These are phyloP conservation scores for Suillus spraguei DNA, from an alignment of 768 basidiomycete species.

Conservation along the genomic window DNA sequence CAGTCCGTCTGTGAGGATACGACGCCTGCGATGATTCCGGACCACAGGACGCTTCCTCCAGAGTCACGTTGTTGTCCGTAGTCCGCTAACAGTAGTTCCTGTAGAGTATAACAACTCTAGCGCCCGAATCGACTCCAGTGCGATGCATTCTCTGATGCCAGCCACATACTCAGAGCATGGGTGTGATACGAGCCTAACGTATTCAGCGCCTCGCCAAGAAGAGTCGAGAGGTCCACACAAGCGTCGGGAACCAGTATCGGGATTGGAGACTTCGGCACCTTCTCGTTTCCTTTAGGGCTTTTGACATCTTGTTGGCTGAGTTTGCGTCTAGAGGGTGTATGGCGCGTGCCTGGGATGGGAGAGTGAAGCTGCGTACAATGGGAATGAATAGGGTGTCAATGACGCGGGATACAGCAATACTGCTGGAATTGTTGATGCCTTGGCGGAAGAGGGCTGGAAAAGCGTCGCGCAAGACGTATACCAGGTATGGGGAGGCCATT, in stretches of 20 bases:
- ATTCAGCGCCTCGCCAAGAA: conserved; percentile 24
- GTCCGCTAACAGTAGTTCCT: background rate
- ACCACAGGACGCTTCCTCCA: background rate
- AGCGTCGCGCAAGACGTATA: conserved; percentile 23
- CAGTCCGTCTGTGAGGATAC: conserved; percentile 8
- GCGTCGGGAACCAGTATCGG: conserved; percentile 16
- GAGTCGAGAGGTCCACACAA: conserved; percentile 26
- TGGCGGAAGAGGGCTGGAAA: conserved; percentile 23
- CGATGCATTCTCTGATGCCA: conserved; percentile 25
- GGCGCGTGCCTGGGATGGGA: background rate
- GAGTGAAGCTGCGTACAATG: conserved; percentile 17
- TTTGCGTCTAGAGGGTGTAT: background rate
- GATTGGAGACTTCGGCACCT: background rate
- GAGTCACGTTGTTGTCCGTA: conserved; percentile 5
- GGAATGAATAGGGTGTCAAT: conserved; percentile 25
- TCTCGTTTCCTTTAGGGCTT: conserved; percentile 5
- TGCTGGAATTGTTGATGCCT: conserved; percentile 5
- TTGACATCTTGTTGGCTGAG: background rate
- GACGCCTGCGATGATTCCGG: background rate
- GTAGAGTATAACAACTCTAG: conserved; percentile 25
- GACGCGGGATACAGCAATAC: conserved; percentile 21
- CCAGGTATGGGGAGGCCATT: conserved; percentile 27
- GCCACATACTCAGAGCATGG: background rate
- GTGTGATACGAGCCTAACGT: conserved; percentile 20
- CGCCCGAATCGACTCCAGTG: conserved; percentile 30